These are phyloP conservation scores for Fraxinus angustifolia DNA, from an alignment of 305 asterid genomes.

Conservation along the genomic window DNA sequence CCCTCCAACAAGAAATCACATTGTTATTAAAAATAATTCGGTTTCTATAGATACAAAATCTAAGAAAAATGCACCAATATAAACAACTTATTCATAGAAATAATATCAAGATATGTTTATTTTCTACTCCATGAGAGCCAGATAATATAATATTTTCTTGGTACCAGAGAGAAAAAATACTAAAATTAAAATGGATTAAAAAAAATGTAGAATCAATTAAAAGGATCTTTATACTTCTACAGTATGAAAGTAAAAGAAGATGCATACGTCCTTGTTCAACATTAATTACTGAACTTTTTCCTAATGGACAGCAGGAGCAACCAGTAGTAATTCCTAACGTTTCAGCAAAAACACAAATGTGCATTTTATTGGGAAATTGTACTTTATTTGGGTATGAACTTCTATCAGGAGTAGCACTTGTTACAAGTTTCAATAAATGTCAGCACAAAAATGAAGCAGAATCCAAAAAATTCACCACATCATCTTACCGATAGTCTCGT, in stretches of 20 bases:
- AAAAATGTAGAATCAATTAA: not conserved
- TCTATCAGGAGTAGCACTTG: not conserved
- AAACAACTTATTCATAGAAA: not conserved
- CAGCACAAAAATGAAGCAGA: not conserved
- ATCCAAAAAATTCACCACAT: conserved; percentile 15
- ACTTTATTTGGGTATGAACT: not conserved
- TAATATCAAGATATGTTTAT: not conserved
- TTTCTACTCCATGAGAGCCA: conserved; percentile 3
- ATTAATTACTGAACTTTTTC: not conserved
- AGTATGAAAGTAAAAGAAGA: not conserved
- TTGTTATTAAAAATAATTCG: not conserved
- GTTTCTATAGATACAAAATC: not conserved
- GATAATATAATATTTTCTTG: not conserved
- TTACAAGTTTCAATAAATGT: not conserved
- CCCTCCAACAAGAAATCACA: not conserved
- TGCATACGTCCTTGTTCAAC: not conserved
- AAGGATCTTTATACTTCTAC: not conserved
- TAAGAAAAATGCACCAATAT: not conserved
- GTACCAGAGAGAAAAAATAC: not conserved
- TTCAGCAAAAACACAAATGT: not conserved
- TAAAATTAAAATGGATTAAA: not conserved
- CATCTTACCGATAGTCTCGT: conserved; percentile 74
- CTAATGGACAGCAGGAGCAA: conserved; percentile 20
- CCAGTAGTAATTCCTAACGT: conserved; percentile 1
- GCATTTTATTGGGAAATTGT: not conserved